Evolutionary conservation across 2,329 filamentous ascomycete species (phyloP), one percentile per base, ranked within the genome.

Genomic region (Didymella keratinophila): DNA sequence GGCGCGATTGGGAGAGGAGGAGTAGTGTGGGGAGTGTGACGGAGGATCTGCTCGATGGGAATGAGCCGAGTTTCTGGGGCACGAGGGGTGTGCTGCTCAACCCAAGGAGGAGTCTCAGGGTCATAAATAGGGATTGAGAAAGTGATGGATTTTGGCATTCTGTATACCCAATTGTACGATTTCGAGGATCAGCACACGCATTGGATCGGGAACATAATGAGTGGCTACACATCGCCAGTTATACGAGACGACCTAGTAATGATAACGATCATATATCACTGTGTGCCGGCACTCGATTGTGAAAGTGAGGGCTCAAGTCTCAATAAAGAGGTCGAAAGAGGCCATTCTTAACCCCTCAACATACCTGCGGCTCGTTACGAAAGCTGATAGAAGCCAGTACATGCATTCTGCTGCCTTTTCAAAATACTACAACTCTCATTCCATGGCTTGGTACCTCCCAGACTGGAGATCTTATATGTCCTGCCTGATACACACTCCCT

Each of bases 41-140:
- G 37, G 86, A 87, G 55, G 86, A 89, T 67, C 68, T 90, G 61
- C 69, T 89, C 16, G 81, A 79, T 3, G 86, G 85, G 0, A 82
- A 87, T 60, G 87, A 91, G 72, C 89, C 89, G 59, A 89, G 84
- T 57, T 92, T 91, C 76, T 87, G 90, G 73, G 89, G 80, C 1
- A 72, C 76, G n/a, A 74, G 62, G 52, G 77, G 83, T 48, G 87
- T 90, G 27, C 77, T 91, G 68, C 75, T 91, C 75, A 88, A 88
- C 60, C 89, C 89, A 21, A 81, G 88, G 68, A 79, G 89, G 69
- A 90, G 87, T 67, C 77, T 91, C 78, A 80, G 87, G 69, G 88
- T 91, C 34, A 87, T 91, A 21, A 91, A 91, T 72, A 68, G 79
- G 66, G 81, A 83, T 68, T 84, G 79, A 39, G 21, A 7, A 18